Percentiles rank a stretch among this genome's conserved stretches.
Evolutionary conservation across 306 rosid genomes (phyloP).

Genomic region (Sicyos baderoa): DNA sequence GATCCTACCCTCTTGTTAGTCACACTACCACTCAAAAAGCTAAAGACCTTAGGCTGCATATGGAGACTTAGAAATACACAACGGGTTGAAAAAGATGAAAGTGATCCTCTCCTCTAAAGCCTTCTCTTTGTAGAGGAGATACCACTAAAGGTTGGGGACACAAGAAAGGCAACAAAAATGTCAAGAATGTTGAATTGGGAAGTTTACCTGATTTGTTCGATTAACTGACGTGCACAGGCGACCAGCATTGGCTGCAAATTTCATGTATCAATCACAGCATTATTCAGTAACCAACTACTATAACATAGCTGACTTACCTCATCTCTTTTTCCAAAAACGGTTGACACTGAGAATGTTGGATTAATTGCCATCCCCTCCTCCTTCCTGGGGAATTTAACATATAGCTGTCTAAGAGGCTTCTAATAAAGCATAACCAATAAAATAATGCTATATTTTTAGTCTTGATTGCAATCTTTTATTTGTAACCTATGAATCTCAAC

Average conservation of each 20-base stretch:
- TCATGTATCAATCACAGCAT: conserved; percentile 6
- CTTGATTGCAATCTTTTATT: not conserved
- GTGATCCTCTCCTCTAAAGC: not conserved
- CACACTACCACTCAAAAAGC: not conserved
- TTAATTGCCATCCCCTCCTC: conserved; percentile 71
- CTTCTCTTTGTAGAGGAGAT: not conserved
- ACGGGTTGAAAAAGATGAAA: not conserved
- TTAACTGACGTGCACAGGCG: conserved; percentile 81
- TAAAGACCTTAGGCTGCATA: not conserved
- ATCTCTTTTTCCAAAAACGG: conserved; percentile 83
- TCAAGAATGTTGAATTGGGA: not conserved
- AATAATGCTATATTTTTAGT: not conserved
- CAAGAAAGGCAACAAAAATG: not conserved
- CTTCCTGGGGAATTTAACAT: conserved; percentile 38
- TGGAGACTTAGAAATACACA: not conserved
- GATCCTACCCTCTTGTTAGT: not conserved
- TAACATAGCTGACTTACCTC: conserved; percentile 47
- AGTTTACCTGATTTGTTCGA: conserved; percentile 65
- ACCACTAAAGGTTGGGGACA: not conserved
- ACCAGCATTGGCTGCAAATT: conserved; percentile 69
- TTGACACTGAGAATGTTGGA: conserved; percentile 76
- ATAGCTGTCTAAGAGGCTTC: conserved; percentile 4
- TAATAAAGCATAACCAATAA: not conserved
- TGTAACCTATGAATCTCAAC: not conserved
- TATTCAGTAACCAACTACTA: not conserved